Conservation (phyloP, 371 early-diverging fungal species). For the Basidiobolus meristosporus region DNA sequence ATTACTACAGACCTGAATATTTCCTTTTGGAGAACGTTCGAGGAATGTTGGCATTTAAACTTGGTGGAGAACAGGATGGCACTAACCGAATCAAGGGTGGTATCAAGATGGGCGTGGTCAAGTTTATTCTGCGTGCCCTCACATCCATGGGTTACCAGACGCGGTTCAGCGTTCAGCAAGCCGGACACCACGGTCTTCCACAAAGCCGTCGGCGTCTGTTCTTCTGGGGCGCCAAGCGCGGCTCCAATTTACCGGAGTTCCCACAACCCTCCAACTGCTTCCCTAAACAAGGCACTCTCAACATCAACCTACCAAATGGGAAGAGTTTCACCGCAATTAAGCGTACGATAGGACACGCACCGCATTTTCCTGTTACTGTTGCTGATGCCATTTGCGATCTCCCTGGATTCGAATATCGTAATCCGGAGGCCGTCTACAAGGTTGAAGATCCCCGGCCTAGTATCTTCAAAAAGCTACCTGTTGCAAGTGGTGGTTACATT, state of each 20-base stretch:
- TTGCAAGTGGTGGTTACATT: conserved; percentile 6
- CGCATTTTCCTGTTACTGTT: conserved; percentile 22
- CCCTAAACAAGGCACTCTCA: conserved; percentile 7
- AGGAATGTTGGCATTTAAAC: conserved; percentile 18
- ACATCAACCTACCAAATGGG: conserved; percentile 13
- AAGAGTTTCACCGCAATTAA: conserved; percentile 11
- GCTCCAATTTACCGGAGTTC: conserved; percentile 21
- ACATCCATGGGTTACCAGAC: conserved; percentile 39
- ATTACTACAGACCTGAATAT: conserved; percentile 31
- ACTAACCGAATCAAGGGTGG: conserved; percentile 16
- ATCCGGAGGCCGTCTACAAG: conserved; percentile 16
- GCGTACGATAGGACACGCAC: conserved; percentile 19
- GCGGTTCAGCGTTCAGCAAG: conserved; percentile 29
- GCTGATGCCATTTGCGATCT: conserved; percentile 32
- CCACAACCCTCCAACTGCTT: conserved; percentile 25
- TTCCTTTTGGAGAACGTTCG: conserved; percentile 40
- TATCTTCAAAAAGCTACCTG: conserved; percentile 1
- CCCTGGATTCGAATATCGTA: conserved; percentile 31
- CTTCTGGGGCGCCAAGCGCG: conserved; percentile 28
- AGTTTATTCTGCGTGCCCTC: conserved; percentile 33
- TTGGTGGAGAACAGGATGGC: conserved; percentile 25
- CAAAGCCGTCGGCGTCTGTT: conserved; percentile 35
- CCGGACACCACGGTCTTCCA: conserved; percentile 29
- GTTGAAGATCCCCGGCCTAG: conserved; percentile 5
- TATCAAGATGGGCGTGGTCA: conserved; percentile 25